These are phyloP conservation scores for Ophidiomyces ophidiicola DNA, from an alignment of 2,329 filamentous ascomycete species.

Conservation along the genomic window DNA sequence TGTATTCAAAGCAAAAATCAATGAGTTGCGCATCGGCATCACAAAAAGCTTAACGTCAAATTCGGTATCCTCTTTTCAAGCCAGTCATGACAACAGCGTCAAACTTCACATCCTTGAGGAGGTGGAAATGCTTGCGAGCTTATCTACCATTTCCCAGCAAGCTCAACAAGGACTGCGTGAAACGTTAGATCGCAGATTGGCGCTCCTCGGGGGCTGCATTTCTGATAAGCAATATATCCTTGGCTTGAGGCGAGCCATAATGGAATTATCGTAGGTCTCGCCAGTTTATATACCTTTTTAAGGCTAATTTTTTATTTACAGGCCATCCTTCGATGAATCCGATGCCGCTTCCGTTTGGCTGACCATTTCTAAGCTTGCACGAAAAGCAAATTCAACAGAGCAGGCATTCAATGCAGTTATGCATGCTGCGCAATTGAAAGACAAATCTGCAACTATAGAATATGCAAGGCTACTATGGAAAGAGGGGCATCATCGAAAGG, in stretches of 20 bases:
- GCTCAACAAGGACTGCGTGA: constrained; percentile 32
- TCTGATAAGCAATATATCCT: constrained; percentile 90
- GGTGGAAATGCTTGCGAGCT: constrained; percentile 60
- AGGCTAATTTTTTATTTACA: constrained; percentile 20
- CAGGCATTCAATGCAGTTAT: constrained; percentile 91
- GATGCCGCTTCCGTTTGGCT: constrained; percentile 81
- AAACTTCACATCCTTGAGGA: constrained; percentile 81
- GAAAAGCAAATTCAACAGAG: constrained; percentile 70
- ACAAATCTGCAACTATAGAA: constrained; percentile 82
- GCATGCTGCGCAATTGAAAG: constrained; percentile 71
- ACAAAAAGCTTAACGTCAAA: constrained; percentile 63
- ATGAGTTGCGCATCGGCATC: constrained; percentile 55
- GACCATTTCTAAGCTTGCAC: constrained; percentile 67
- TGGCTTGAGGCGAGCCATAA: constrained; percentile 70
- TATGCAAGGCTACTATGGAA: constrained; percentile 88
- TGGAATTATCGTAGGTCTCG: constrained; percentile 52
- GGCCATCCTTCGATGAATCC: constrained; percentile 49
- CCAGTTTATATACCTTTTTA: constrained; percentile 6
- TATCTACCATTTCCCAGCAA: constrained; percentile 24
- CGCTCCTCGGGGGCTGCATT: constrained; percentile 75
- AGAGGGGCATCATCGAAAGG: constrained; percentile 84
- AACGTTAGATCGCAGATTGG: constrained; percentile 63
- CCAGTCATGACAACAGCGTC: constrained; percentile 72
- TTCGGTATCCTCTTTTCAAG: constrained; percentile 66
- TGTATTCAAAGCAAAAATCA: constrained; percentile 47